Evolutionary conservation across 352 stramenopile species (phyloP).

Genomic region (Phytopythium helicoides): DNA sequence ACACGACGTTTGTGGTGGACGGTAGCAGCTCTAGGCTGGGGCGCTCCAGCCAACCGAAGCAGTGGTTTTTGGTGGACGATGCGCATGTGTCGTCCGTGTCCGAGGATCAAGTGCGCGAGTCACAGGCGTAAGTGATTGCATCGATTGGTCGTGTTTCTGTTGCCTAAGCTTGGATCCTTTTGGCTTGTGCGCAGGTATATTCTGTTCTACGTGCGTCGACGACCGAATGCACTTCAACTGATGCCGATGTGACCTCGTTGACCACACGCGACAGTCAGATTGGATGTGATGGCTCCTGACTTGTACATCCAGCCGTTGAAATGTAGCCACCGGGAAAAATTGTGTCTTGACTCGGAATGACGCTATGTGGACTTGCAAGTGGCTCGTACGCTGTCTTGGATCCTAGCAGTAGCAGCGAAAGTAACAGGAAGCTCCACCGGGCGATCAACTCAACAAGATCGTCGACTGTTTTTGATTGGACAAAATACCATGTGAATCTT

Average conservation of each 20-base stretch:
- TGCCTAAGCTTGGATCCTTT: slow-evolving; percentile 3
- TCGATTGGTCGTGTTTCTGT: neutral
- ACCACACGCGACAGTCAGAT: too few species aligned
- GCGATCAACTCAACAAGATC: too few species aligned
- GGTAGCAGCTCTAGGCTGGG: slow-evolving; percentile 4
- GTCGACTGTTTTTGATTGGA: too few species aligned
- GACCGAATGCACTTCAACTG: neutral
- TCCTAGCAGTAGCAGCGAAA: too few species aligned
- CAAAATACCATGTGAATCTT: too few species aligned
- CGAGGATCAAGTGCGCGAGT: slow-evolving; percentile 34
- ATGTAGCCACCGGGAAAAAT: too few species aligned
- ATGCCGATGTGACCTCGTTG: neutral
- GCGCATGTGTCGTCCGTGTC: slow-evolving; percentile 34
- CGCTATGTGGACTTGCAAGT: too few species aligned
- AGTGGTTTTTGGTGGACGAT: slow-evolving; percentile 71
- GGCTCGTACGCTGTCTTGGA: too few species aligned
- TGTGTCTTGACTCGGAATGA: too few species aligned
- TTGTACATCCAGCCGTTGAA: too few species aligned
- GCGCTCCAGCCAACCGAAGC: slow-evolving; percentile 6
- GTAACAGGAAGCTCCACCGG: too few species aligned
- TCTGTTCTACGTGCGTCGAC: slow-evolving; percentile 16
- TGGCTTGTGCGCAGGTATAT: slow-evolving; percentile 15
- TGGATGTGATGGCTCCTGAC: too few species aligned
- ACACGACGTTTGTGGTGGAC: slow-evolving; percentile 51
- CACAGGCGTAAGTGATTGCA: slow-evolving; percentile 48